Evolutionary conservation across 2,329 filamentous ascomycete species (phyloP).

Genomic region (Biscogniauxia mediterranea): DNA sequence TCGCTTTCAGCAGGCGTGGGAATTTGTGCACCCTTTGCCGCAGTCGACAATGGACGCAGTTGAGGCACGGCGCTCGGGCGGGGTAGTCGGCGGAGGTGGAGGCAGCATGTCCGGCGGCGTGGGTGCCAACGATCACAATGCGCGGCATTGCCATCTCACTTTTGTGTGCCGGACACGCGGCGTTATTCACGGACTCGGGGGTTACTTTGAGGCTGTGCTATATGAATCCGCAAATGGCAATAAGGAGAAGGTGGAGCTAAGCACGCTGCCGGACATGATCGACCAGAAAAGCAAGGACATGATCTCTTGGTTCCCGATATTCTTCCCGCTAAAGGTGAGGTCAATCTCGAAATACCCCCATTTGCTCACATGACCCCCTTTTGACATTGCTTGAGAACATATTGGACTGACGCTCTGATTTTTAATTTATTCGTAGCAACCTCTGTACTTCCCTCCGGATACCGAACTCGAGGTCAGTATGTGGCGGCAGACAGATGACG

Average conservation of each 20-base stretch:
- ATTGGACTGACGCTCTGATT: not conserved
- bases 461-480: constrained; percentile 88
- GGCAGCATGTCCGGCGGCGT: constrained; percentile 55
- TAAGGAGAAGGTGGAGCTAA: constrained; percentile 71
- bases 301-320: constrained; percentile 99
- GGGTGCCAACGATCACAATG: constrained; percentile 88
- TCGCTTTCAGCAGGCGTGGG: constrained; percentile 75
- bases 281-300: constrained; percentile 92
- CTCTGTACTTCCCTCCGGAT: constrained; percentile 80
- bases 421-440: constrained; percentile 55
- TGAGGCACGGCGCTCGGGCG: constrained; percentile 46
- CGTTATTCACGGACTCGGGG: constrained; percentile 84
- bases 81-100: constrained; percentile 19
- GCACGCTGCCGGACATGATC: constrained; percentile 89
- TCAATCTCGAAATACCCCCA: not conserved
- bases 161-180: constrained; percentile 79
- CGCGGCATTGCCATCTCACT: constrained; percentile 71
- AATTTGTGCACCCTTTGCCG: constrained; percentile 75
- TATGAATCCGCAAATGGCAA: constrained; percentile 55
- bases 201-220: constrained; percentile 96
- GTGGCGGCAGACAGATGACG: constrained; percentile 93
- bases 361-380: not conserved
- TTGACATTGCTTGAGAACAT: constrained; percentile 1
- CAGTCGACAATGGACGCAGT: constrained; percentile 53
- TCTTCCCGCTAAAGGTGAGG: constrained; percentile 88